Evolutionary conservation across 2,329 filamentous ascomycete genomes (phyloP).

Genomic region (Colletotrichum caudatum): DNA sequence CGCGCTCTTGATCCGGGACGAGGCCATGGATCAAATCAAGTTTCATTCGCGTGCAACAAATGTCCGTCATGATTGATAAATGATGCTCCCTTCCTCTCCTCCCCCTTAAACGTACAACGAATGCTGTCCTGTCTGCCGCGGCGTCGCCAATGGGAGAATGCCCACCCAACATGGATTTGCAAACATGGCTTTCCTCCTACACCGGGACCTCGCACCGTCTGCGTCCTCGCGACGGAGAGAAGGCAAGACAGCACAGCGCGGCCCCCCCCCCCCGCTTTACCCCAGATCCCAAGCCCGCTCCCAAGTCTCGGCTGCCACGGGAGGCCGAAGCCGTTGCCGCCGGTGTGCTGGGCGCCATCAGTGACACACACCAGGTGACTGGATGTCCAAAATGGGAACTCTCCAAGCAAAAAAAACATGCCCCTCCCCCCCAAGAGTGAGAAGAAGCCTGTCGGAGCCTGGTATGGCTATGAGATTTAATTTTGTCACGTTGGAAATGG

Average conservation of each 20-base stretch:
- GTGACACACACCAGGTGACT: slow-evolving; percentile 22
- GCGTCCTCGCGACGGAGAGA: too few relatives aligned
- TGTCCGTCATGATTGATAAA: background rate
- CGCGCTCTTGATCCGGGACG: background rate
- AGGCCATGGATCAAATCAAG: background rate
- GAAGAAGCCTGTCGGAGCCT: background rate
- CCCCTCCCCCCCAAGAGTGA: background rate
- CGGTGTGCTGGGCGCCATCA: background rate
- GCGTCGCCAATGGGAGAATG: background rate
- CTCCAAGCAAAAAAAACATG: background rate
- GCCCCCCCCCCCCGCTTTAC: slow-evolving; percentile 25
- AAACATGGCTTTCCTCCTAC: too few relatives aligned
- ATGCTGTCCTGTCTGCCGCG: background rate
- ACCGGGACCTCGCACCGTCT: background rate
- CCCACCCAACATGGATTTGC: too few relatives aligned
- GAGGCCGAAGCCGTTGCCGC: background rate
- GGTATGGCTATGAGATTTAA: background rate
- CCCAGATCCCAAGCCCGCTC: slow-evolving; percentile 27
- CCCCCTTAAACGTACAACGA: background rate
- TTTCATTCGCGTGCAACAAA: background rate
- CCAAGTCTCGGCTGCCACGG: background rate
- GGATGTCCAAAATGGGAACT: background rate
- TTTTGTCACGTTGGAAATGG: background rate
- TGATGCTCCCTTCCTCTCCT: too few relatives aligned
- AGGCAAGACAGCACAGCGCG: background rate